Base-by-base conservation (phyloP, 805 yeast genomes). In the Lipomyces oligophaga region DNA sequence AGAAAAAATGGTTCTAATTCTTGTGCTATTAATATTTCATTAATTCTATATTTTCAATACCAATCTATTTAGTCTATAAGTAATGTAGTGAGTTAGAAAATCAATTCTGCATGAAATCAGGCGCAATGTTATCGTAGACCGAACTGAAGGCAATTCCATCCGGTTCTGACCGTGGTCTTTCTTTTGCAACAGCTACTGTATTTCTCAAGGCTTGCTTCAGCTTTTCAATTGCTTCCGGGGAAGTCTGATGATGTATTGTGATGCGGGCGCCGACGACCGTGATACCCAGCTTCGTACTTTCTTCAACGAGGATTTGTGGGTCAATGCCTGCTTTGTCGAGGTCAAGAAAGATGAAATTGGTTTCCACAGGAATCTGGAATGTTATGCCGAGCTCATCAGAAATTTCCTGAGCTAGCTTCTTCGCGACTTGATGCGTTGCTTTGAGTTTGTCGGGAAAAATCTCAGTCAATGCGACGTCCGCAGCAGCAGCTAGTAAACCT, bases 401-500 rank as follows among this genome's bases (percentile, higher is more conserved):
- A 33, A 64, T 54, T 30, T 55, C 59, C 28, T 41, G 31, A 52
- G 74, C 76, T 28, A 80, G 70, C 37, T 74, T 75, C 45, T 66
- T 65, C 19, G 84, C 81, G 57, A 62, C 65, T n/a, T 59, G 65
- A 63, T 81, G 83, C 4, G 81, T 72, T 16, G 58, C 58, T 38
- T 62, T 60, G 60, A 81, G 71, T 45, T 78, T 74, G 15, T 38
- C 42, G 26, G 78, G 69, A 70, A 84, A 80, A 60, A 83, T 84
- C 54, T 82, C 81, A 44, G 84, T 80, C 43, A 89, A 72, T 21
- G 95, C 94, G 41, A 74, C 72, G n/a, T 73, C 64, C 2, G 95
- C 96, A 85, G 89, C 88, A 44, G 78, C 73, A 4, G 90, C 72
- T 59, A 89, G 73, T 67, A 85, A 68, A 46, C 97, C 97, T 31